phyloP scores from a whole-genome alignment of 805 yeast genomes.

The Danielia oregonensis region DNA sequence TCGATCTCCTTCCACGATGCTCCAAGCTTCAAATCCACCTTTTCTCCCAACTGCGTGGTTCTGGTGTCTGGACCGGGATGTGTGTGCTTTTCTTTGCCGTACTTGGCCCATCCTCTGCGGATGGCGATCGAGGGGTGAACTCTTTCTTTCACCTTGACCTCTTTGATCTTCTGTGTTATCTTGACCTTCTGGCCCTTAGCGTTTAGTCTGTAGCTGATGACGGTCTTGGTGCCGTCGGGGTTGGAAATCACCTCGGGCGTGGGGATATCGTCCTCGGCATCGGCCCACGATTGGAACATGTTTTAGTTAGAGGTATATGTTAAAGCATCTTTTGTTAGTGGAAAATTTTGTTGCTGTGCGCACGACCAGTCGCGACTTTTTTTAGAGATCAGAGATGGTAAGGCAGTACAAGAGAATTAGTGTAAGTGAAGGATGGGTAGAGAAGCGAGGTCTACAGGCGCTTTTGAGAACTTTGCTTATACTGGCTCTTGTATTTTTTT shows the following conservation, averaged over 20 bases:
- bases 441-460: no score
- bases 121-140: conserved; percentile 85
- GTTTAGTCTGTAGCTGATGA: conserved; percentile 70
- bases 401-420: no score
- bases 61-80: conserved; percentile 84
- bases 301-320: conserved; percentile 18
- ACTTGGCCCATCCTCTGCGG: conserved; percentile 84
- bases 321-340: conserved; percentile 4
- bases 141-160: conserved; percentile 69
- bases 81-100: conserved; percentile 70
- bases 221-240: conserved; percentile 86
- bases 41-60: conserved; percentile 87
- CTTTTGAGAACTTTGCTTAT: no score
- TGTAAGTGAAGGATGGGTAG: no score
- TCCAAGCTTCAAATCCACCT: conserved; percentile 69
- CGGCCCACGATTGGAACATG: conserved; percentile 61
- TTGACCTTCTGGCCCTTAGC: conserved; percentile 81
- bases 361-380: no score
- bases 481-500: no score
- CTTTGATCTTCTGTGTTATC: conserved; percentile 80
- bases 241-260: conserved; percentile 73
- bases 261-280: conserved; percentile 67
- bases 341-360: conserved; percentile 10
- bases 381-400: not conserved
- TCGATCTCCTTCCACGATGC: conserved; percentile 75